Base-by-base conservation (phyloP, 1,284 basidiomycete genomes). In the Apiotrichum porosum region DNA sequence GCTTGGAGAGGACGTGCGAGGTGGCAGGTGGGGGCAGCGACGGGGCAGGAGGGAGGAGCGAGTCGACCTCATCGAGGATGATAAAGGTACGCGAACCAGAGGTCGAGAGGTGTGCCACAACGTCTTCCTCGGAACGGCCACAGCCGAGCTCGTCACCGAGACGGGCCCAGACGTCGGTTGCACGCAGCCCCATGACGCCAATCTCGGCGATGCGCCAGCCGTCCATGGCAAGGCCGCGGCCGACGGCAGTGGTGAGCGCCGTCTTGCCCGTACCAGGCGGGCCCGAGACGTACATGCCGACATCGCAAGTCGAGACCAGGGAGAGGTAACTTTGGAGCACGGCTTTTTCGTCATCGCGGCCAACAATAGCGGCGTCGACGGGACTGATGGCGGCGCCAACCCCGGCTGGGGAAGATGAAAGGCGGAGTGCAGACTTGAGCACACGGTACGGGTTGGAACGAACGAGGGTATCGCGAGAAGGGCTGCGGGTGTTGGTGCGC, bases 251-350 rank as follows among this genome's bases (percentile, higher is more conserved):
- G 9, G 72, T 64, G 17, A 71, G 54, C 8, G 72, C 73, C 18
- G 73, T 75, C 62, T 75, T 75, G 44, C 73, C 73, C 0, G 73
- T 75, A 17, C 73, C 73, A 4, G 73, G 73, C 3, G 71, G 69
- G 2, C 73, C 73, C 13, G 72, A 72, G 14, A 75, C 59, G 50
- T 75, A 75, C 60, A 69, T 60, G 10, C 63, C 66, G 8, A 65
- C 64, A 37, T 66, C 63, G 24, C 40, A 36, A 0, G 52, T 47
- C 15, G 54, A 56, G 10, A 54, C 48, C 18, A 53, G 47, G 1
- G 58, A 47, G n/a, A 74, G 52, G 48, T 72, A 74, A 12, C 52
- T 39, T 26, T 56, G 44, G 6, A 74, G 42, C 14, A 56, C 38
- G 6, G 52, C 50, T 47, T 71, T 69, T 50, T 74, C 72, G 34